Base-by-base conservation (phyloP, 2,329 filamentous ascomycete species). In the Sphaerulina musiva region DNA sequence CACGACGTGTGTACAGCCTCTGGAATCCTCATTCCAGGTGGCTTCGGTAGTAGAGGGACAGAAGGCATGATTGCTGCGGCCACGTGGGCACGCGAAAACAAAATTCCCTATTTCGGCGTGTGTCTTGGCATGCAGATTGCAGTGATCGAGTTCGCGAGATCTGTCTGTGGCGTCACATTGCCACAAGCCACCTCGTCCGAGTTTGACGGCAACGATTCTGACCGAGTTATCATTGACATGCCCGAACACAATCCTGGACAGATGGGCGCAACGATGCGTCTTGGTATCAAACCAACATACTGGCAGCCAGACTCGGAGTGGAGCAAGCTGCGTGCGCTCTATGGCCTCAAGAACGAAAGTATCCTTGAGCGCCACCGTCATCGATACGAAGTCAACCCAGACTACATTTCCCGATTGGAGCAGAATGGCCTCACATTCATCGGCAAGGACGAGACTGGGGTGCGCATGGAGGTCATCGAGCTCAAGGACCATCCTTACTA, bases 111-210 rank as follows among this genome's bases (percentile, higher is more conserved):
- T 73, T 79, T 97, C 0, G 93, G 93, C 55, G 86, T 97, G 59
- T 96, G 92, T 69, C 77, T 96, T 20, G 90, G 90, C 54, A 89
- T 95, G 84, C 93, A 97, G 70, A 80, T 95, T 45, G 90, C 92
- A 17, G 89, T 95, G 45, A 86, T 96, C 62, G 91, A 97, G 71
- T 89, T 83, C 63, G 89, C 90, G 1, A 83, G 90, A 41, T 84
- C 89, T 61, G 76, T 92, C 1, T 87, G 83, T 72, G 81, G 80
- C 29, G 78, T 90, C 58, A 64, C 63, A 9, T 64, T 74, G 34
- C 70, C 73, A 3, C 72, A 76, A 42, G 81, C 81, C 1, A 77
- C 76, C 4, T 80, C 77, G 5, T 76, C 76, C 51, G 82, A 85
- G 61, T 78, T 84, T 59, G 71, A 80, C 69, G 77, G 23, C 77